Evolutionary conservation across 2,329 filamentous ascomycete species (phyloP), one percentile per base, ranked within the genome.

Genomic region (Rutstroemia sydowiana): DNA sequence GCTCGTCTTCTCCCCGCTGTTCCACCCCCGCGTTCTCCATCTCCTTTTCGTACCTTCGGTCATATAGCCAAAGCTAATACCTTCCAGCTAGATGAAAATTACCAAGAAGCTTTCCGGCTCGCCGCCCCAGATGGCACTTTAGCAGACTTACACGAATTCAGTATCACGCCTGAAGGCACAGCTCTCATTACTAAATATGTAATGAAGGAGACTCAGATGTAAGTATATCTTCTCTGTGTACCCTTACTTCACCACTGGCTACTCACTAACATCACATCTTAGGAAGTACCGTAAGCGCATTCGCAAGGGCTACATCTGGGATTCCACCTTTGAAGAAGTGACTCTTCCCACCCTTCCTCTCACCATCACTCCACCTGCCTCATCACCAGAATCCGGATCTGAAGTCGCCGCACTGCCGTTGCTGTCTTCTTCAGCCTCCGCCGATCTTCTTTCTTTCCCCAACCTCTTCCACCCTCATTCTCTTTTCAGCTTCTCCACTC

Each of bases 81-180:
- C 16, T 20, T 31, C 4, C 20, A 50, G 47, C 31, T 45, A 6
- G 13, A 37, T 32, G 20, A 34, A 3, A 16, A 45, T 14, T 45
- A 45, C 14, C 20, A 34, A 26, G 48, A 48, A 48, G 46, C 31
- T 3, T 53, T 34, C 26, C 26, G 45, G 7, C 14, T 56, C 18
- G 70, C 41, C 5, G 45, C 42, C 5, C 42, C 41, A 9, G 66
- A 69, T 31, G 65, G 73, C 75, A 52, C 55, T 72, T 13, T 70
- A 74, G 52, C 71, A 74, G 73, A 76, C 51, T 55, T 74, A 13
- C 71, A 75, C 52, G 72, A 75, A 51, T 73, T 74, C 36, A 64
- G 61, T 13, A 69, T 75, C 50, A 75, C 72, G 0, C 52, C 55
- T 5, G 59, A 71, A 11, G 67, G 68, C 20, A 74, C 72, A 1